phyloP scores from a whole-genome alignment of 1,284 basidiomycete species.

The Ganoderma meredithae region DNA sequence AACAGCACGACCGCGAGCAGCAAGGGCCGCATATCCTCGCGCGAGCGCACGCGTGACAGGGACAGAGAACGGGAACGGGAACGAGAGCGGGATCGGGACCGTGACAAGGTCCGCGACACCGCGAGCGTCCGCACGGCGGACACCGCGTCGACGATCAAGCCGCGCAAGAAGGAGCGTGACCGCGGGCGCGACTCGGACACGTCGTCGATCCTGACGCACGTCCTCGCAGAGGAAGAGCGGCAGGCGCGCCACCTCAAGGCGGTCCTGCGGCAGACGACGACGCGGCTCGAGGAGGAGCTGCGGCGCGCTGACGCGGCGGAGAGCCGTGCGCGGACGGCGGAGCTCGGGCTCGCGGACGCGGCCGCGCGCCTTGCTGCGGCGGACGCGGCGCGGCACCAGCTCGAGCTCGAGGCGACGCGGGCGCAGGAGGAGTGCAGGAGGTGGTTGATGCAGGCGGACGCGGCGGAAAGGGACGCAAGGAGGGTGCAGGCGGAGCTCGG shows the following conservation, averaged over 20 bases:
- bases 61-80: conserved; percentile 8
- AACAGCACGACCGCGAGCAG: conserved; percentile 18
- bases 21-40: not conserved
- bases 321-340: conserved; percentile 59
- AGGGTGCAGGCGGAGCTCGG: conserved; percentile 51
- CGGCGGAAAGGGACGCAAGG: conserved; percentile 56
- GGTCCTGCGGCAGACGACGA: conserved; percentile 58
- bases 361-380: conserved; percentile 45
- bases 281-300: conserved; percentile 64
- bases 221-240: conserved; percentile 69
- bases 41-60: conserved; percentile 24
- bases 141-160: conserved; percentile 26
- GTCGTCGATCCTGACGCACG: conserved; percentile 47
- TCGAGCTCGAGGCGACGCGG: conserved; percentile 55
- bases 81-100: conserved; percentile 11
- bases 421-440: conserved; percentile 56
- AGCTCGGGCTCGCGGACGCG: conserved; percentile 54
- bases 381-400: conserved; percentile 55
- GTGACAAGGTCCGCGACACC: conserved; percentile 16
- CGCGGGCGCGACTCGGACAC: conserved; percentile 40
- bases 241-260: conserved; percentile 64
- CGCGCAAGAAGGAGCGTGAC: conserved; percentile 28
- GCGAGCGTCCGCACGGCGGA: conserved; percentile 18
- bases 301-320: conserved; percentile 59
- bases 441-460: conserved; percentile 57